A percentile compares a stretch with the other conserved stretches of the same genome.
Evolutionary conservation across 106 monocot species (phyloP).

Genomic region (Iris macrosiphon): DNA sequence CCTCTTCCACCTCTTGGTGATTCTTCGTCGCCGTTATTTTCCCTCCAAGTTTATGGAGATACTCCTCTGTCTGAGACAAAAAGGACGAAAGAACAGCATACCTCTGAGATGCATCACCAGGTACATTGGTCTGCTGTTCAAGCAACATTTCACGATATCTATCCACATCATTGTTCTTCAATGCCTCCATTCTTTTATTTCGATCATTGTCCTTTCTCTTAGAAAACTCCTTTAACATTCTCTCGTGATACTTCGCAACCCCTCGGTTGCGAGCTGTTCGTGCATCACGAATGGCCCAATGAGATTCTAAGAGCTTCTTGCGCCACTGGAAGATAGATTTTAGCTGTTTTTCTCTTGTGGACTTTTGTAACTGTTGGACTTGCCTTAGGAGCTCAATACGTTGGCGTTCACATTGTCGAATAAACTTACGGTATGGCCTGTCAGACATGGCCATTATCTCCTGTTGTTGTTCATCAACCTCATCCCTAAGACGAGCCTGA

Average conservation of each 20-base stretch:
- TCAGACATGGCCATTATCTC: conserved; percentile 97
- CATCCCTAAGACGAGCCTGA: conserved; percentile 83
- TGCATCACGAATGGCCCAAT: conserved; percentile 95
- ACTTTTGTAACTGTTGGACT: conserved; percentile 75
- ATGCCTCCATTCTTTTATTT: conserved; percentile 93
- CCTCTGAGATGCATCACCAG: conserved; percentile 77
- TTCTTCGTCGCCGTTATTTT: conserved; percentile 91
- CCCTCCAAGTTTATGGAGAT: conserved; percentile 87
- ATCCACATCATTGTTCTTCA: conserved; percentile 98
- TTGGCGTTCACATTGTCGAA: conserved; percentile 85
- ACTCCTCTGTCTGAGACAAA: conserved; percentile 95
- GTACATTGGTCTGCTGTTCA: conserved; percentile 84
- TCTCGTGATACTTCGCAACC: conserved; percentile 92
- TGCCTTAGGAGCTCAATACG: conserved; percentile 71
- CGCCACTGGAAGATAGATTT: conserved; percentile 93
- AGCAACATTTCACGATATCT: conserved; percentile 90
- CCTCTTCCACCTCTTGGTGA: conserved; percentile 88
- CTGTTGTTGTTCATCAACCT: conserved; percentile 81
- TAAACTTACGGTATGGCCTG: conserved; percentile 79
- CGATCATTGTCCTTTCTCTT: conserved; percentile 86
- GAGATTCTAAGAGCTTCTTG: conserved; percentile 92
- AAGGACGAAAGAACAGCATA: conserved; percentile 96
- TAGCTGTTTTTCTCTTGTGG: conserved; percentile 65
- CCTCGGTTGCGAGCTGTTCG: conserved; percentile 80
- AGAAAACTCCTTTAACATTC: conserved; percentile 84